Evolutionary conservation across 2,329 filamentous ascomycete genomes (phyloP), one percentile per base, ranked within the genome.

Genomic region (Talaromyces verruculosus): DNA sequence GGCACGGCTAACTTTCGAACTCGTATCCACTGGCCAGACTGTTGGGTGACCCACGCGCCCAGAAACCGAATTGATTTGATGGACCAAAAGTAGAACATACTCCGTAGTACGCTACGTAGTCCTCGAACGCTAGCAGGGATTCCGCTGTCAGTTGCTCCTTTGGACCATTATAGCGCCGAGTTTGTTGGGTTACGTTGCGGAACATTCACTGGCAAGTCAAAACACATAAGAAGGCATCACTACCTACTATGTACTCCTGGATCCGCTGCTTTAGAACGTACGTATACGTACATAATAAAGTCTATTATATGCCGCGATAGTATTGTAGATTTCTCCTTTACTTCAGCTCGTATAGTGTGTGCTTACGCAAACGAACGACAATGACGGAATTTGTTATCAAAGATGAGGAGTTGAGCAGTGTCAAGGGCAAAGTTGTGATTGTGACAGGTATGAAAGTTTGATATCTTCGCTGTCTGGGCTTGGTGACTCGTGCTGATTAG

Each of bases 371-470:
- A 25, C 39, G 35, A 19, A 53, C 45, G 35, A 33, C 51, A 45
- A 84, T 84, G 81, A 71, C 80, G 8, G 80, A 80, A 69, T 78
- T 85, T 39, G 69, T 72, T 1, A 84, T 85, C 57, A 72, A 79
- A 49, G 80, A 85, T 67, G 74, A 77, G 10, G 78, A 81, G 49
- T 72, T 86, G 4, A 67, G 69, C 13, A 68, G 72, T 47, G 74
- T 86, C 41, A 81, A 81, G 67, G 82, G 78, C 67, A 82, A 85
- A 71, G 80, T 85, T 25, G 78, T 84, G n/a, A 70, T 87, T 30
- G 76, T 87, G 15, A 87, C 84, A 63, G 83, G 83, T 84, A 75
- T 53, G 70, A 2, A 8, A 10, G 15, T 57, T 64, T 47, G 53
- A 28, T 55, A 22, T 63, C 57, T 25, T 15, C 37, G 19, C 53